Conservation (phyloP, 2,329 filamentous ascomycete species). For the Hypoxylon sp. region DNA sequence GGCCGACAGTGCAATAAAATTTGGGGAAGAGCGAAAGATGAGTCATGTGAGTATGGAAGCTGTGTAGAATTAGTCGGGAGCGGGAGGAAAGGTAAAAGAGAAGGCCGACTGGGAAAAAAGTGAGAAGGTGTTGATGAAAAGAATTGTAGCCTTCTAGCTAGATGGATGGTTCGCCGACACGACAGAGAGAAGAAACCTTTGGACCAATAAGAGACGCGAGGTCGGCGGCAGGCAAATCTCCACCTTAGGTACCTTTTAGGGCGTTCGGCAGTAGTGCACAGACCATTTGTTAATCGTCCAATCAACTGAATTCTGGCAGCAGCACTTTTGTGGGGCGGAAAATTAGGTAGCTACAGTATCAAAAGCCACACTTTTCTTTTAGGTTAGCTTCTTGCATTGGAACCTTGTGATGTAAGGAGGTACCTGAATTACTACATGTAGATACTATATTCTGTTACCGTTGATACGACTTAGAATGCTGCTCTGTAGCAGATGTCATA, state of each 20-base stretch:
- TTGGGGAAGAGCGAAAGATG: neutral
- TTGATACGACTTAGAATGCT: neutral
- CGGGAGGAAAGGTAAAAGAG: slow-evolving; percentile 2
- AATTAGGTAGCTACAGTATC: slow-evolving; percentile 3
- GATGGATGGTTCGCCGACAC: slow-evolving; percentile 20
- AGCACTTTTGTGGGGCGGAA: slow-evolving; percentile 7
- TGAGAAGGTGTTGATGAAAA: slow-evolving; percentile 38
- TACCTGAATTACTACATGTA: neutral
- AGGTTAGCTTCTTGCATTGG: neutral
- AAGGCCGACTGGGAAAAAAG: neutral
- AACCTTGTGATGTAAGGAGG: neutral
- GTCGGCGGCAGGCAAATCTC: slow-evolving; percentile 32
- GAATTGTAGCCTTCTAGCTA: slow-evolving; percentile 46
- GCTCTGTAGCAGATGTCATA: too few relatives aligned
- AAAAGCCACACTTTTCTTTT: slow-evolving; percentile 8
- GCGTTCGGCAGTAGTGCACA: slow-evolving; percentile 6
- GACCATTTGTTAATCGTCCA: slow-evolving; percentile 11
- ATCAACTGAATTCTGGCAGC: slow-evolving; percentile 3
- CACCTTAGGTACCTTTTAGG: slow-evolving; percentile 18
- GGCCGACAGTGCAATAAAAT: slow-evolving; percentile 2
- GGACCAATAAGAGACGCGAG: slow-evolving; percentile 47
- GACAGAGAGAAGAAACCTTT: slow-evolving; percentile 32
- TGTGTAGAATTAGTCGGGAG: neutral
- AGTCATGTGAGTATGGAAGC: slow-evolving; percentile 5
- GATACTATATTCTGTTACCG: neutral